Percentiles rank a stretch among this genome's conserved stretches.
phyloP scores from a whole-genome alignment of 169 alveolate species.

The Cyclospora cayetanensis region DNA sequence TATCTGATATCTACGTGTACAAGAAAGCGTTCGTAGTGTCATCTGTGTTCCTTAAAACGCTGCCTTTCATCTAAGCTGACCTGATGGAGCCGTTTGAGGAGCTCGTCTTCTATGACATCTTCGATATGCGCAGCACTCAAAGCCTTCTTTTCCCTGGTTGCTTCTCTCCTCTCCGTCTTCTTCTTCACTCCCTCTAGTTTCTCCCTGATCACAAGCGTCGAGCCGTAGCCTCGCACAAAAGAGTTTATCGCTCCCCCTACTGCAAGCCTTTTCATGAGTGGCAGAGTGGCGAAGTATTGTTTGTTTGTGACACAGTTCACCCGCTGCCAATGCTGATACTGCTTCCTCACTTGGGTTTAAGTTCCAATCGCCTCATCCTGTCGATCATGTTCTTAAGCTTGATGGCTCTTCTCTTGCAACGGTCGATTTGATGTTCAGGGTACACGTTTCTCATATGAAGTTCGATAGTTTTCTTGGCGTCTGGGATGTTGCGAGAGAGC shows the following conservation, averaged over 20 bases:
- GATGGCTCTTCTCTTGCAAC: constrained; percentile 97
- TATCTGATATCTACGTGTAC: too few relatives aligned
- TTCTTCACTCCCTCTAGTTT: constrained; percentile 94
- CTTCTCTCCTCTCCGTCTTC: constrained; percentile 99
- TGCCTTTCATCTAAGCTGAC: too few relatives aligned
- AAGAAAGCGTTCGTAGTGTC: too few relatives aligned
- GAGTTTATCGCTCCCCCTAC: too few relatives aligned
- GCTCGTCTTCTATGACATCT: constrained; percentile 95
- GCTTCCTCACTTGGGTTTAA: constrained; percentile 75
- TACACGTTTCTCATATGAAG: constrained; percentile 92
- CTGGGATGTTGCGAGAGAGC: constrained; percentile 90
- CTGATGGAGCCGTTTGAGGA: constrained; percentile 89
- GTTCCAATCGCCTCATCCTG: constrained; percentile 90
- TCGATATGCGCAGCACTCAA: constrained; percentile 98
- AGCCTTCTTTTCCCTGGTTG: constrained; percentile 96
- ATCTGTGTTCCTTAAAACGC: too few relatives aligned
- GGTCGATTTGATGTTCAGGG: constrained; percentile 94
- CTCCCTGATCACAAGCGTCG: constrained; percentile 9
- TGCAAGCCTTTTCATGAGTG: too few relatives aligned
- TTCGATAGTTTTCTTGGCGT: constrained; percentile 95
- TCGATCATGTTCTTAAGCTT: constrained; percentile 95
- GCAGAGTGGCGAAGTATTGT: too few relatives aligned
- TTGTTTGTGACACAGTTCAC: too few relatives aligned
- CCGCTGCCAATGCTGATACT: background rate
- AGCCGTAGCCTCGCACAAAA: too few relatives aligned